phyloP scores from a whole-genome alignment of 306 rosid genomes.

The Begonia masoniana region DNA sequence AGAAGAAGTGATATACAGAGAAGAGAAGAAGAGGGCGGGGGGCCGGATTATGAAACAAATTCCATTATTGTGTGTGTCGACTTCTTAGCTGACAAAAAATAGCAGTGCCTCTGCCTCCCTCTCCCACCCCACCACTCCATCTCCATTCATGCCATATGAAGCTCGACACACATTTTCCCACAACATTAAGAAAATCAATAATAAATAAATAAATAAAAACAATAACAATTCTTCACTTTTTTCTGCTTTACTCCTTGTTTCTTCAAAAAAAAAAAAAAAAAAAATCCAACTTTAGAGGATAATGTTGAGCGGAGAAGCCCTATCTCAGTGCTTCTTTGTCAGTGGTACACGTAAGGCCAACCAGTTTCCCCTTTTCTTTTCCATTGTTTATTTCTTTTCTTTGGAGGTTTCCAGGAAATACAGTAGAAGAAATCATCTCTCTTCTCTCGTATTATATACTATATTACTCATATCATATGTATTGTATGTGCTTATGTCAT shows the following conservation, averaged over 20 bases:
- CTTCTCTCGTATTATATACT: too few relatives aligned
- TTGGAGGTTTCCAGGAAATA: neutral
- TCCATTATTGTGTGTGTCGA: conserved; percentile 56
- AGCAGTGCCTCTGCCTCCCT: conserved; percentile 29
- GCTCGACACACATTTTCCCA: neutral
- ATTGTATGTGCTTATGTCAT: too few relatives aligned
- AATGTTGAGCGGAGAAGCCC: conserved; percentile 15
- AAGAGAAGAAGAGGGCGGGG: conserved; percentile 18
- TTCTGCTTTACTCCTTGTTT: neutral
- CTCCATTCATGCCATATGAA: conserved; percentile 1
- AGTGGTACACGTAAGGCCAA: conserved; percentile 34
- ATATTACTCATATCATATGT: too few relatives aligned
- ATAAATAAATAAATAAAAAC: neutral
- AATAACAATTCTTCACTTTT: too few relatives aligned
- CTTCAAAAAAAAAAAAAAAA: too few relatives aligned
- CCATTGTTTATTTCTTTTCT: conserved; percentile 6
- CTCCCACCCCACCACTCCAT: conserved; percentile 9
- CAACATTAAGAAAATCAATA: neutral
- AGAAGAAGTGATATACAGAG: neutral
- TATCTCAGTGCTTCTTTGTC: conserved; percentile 14
- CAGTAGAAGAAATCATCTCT: too few relatives aligned
- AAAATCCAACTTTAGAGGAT: neutral
- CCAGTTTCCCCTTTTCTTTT: conserved; percentile 7
- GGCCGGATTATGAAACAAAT: conserved; percentile 44
- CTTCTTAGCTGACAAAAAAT: conserved; percentile 42